Percentiles rank a stretch among this genome's conserved stretches.
phyloP scores from a whole-genome alignment of 768 basidiomycete species.

The Boletus reticuloceps region DNA sequence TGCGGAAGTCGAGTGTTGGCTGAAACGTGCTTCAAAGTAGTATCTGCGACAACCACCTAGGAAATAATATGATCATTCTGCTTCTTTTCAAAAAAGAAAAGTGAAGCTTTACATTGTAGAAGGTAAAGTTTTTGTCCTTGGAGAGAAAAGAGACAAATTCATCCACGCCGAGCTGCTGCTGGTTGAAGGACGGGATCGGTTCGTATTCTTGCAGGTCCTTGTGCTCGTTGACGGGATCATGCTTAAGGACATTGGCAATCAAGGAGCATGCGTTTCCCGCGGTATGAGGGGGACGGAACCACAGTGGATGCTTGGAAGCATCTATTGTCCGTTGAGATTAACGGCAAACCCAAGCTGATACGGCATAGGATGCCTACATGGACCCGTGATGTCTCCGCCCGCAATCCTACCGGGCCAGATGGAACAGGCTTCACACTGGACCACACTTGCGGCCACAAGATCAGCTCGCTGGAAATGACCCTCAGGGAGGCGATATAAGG shows the following conservation, averaged over 20 bases:
- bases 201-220: not conserved
- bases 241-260: conserved; percentile 7
- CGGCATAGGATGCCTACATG: not conserved
- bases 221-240: not conserved
- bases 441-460: not conserved
- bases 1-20: conserved; percentile 10
- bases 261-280: conserved; percentile 2
- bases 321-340: not conserved
- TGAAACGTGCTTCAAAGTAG: conserved; percentile 5
- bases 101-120: conserved; percentile 1
- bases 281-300: conserved; percentile 6
- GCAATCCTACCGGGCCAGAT: not conserved
- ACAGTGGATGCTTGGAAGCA: not conserved
- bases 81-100: not conserved
- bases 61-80: not conserved
- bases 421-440: not conserved
- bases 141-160: conserved; percentile 1
- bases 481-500: not conserved
- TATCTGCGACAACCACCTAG: conserved; percentile 9
- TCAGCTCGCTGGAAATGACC: no score
- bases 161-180: not conserved
- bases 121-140: not conserved
- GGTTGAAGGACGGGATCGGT: not conserved
- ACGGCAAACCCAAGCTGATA: not conserved
- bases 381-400: not conserved